These are phyloP conservation scores for Candida sonorensis DNA, from an alignment of 805 yeast genomes.

Conservation along the genomic window DNA sequence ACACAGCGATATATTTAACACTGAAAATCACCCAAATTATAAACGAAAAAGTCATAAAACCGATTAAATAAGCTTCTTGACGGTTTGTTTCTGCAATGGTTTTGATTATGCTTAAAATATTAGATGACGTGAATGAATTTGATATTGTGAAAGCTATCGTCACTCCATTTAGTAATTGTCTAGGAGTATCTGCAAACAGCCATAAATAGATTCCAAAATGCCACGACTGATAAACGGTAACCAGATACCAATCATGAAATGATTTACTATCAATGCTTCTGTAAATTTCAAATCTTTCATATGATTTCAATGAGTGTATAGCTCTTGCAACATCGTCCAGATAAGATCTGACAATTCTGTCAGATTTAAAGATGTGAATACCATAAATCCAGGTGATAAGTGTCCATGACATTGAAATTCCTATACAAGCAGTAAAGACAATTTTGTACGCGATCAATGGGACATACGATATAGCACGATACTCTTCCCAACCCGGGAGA, in stretches of 20 bases:
- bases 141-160: slow-evolving; percentile 53
- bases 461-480: slow-evolving; percentile 26
- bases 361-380: slow-evolving; percentile 46
- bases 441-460: slow-evolving; percentile 25
- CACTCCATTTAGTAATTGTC: slow-evolving; percentile 77
- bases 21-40: slow-evolving; percentile 65
- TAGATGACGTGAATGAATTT: slow-evolving; percentile 30
- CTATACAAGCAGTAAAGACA: slow-evolving; percentile 55
- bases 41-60: slow-evolving; percentile 72
- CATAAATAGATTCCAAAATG: slow-evolving; percentile 54
- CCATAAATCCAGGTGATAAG: slow-evolving; percentile 56
- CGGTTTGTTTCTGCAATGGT: slow-evolving; percentile 54
- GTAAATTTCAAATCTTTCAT: slow-evolving; percentile 66
- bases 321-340: slow-evolving; percentile 58
- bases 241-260: slow-evolving; percentile 60
- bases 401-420: slow-evolving; percentile 56
- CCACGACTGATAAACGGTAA: slow-evolving; percentile 57
- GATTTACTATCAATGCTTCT: slow-evolving; percentile 61
- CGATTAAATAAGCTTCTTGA: slow-evolving; percentile 62
- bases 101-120: slow-evolving; percentile 41
- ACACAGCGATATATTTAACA: slow-evolving; percentile 15
- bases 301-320: slow-evolving; percentile 49
- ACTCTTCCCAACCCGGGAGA: slow-evolving; percentile 38
- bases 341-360: slow-evolving; percentile 63
- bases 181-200: slow-evolving; percentile 75